phyloP scores from a whole-genome alignment of 2,329 filamentous ascomycete species.

The Hymenoscyphus infarciens region DNA sequence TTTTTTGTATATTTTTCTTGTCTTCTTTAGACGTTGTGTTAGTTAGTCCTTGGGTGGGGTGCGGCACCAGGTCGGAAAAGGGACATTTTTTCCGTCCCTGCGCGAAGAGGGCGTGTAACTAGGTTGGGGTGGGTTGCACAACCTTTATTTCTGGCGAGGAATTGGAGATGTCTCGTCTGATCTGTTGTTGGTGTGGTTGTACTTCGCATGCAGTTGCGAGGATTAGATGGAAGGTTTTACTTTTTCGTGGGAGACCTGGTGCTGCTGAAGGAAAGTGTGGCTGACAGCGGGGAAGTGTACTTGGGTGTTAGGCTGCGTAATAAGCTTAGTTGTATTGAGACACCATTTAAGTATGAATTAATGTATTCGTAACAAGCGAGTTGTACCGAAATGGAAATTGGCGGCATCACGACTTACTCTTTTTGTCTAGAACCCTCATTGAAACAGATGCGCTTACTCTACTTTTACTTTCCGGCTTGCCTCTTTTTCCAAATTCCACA shows the following conservation, averaged over 20 bases:
- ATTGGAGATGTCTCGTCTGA: not conserved
- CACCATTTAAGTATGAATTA: not conserved
- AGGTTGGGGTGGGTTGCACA: not conserved
- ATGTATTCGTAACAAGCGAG: constrained; percentile 1
- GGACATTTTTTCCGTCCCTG: too few relatives aligned
- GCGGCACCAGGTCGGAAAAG: too few relatives aligned
- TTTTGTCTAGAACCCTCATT: not conserved
- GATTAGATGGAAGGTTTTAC: not conserved
- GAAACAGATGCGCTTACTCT: not conserved
- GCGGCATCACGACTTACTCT: not conserved
- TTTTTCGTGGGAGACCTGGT: not conserved
- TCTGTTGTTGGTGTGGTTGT: not conserved
- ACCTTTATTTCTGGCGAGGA: not conserved
- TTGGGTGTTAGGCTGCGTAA: not conserved
- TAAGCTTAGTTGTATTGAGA: not conserved
- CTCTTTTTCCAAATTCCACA: not conserved
- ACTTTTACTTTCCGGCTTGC: not conserved
- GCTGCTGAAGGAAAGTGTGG: too few relatives aligned
- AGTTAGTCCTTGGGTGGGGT: too few relatives aligned
- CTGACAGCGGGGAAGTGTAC: too few relatives aligned
- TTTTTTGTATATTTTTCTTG: too few relatives aligned
- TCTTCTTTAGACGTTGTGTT: too few relatives aligned
- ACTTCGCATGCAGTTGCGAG: not conserved
- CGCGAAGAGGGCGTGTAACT: too few relatives aligned
- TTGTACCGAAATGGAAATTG: not conserved